phyloP scores from a whole-genome alignment of 768 basidiomycete genomes.

The Russula sp. region DNA sequence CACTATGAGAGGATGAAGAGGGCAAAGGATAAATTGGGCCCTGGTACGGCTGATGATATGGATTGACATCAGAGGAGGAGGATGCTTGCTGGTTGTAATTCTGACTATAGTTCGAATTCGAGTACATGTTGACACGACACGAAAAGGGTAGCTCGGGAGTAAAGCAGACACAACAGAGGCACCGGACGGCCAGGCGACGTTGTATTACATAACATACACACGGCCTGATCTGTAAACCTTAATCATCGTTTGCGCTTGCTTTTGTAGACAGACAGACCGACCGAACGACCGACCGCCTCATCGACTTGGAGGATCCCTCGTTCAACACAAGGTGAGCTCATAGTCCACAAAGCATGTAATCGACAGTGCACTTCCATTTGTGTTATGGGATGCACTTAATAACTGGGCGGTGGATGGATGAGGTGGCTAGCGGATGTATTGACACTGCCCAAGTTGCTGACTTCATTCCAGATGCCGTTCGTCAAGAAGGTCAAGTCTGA shows the following conservation, averaged over 20 bases:
- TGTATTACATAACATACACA: neutral
- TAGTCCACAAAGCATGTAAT: neutral
- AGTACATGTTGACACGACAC: conserved; percentile 35
- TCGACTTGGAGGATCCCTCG: neutral
- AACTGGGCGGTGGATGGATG: conserved; percentile 26
- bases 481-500: conserved; percentile 95
- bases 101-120: conserved; percentile 43
- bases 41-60: conserved; percentile 75
- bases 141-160: conserved; percentile 1
- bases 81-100: conserved; percentile 28
- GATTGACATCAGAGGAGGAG: conserved; percentile 52
- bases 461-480: conserved; percentile 70
- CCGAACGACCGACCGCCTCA: conserved; percentile 1
- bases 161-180: too few species aligned
- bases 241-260: neutral
- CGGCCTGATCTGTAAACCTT: conserved; percentile 7
- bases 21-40: conserved; percentile 65
- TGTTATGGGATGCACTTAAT: conserved; percentile 26
- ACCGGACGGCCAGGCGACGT: too few species aligned
- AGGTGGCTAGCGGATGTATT: conserved; percentile 22
- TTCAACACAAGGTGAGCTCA: conserved; percentile 8
- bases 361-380: neutral
- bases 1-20: conserved; percentile 57
- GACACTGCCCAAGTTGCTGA: conserved; percentile 6
- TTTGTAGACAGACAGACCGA: too few species aligned